Conservation (phyloP, 306 rosid species). For the Lotus japonicus region DNA sequence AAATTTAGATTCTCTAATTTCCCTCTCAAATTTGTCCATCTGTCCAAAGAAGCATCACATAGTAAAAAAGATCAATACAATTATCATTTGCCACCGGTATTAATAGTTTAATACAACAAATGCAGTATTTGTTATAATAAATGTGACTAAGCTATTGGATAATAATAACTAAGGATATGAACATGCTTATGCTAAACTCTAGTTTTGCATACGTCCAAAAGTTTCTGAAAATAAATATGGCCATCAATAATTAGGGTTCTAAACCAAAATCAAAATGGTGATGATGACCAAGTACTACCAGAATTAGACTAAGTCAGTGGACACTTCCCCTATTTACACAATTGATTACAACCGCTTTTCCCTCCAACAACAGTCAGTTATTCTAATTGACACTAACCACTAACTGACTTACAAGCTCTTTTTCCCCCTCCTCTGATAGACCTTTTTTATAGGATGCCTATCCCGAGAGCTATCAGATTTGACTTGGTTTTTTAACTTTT, state of each 20-base stretch:
- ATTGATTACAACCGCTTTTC: no score
- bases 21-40: constrained; percentile 96
- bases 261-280: no score
- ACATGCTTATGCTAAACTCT: not conserved
- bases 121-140: not conserved
- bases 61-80: constrained; percentile 9
- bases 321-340: no score
- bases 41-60: constrained; percentile 27
- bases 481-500: no score
- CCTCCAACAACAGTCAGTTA: no score
- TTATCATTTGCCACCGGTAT: not conserved
- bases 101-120: not conserved
- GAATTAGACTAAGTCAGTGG: no score
- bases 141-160: not conserved
- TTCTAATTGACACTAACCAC: no score
- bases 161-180: not conserved
- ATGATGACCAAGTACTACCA: no score
- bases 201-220: not conserved
- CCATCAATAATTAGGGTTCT: not conserved
- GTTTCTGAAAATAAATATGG: not conserved
- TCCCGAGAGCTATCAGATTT: no score
- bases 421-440: no score
- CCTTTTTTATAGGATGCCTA: no score
- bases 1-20: constrained; percentile 74
- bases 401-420: no score